Base-by-base conservation (phyloP, 2,329 filamentous ascomycete genomes). In the Diaporthe citriasiana region DNA sequence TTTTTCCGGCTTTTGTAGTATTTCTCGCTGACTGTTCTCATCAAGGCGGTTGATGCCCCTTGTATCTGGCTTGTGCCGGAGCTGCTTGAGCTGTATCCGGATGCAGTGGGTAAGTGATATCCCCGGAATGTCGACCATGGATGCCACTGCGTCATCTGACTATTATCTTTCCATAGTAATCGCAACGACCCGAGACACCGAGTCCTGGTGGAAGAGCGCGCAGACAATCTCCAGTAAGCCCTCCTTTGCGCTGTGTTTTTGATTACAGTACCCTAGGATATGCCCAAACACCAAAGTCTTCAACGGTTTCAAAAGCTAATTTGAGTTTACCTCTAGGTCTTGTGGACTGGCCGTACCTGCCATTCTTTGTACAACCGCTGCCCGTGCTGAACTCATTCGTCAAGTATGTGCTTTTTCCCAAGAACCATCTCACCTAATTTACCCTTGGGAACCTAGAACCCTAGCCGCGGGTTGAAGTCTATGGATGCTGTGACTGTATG, bases 141-240 rank as follows among this genome's bases (percentile, higher is more conserved):
- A 15, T 12, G 42, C 7, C 42, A 45, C 10, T 7, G 7, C 42
- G 17, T 4, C 4, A 45, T 3, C 42, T 45, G 17, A 45, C 4
- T 33, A 4, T 27, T 27, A 19, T 33, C 25, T 30, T 57, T 10
- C 6, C 13, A 57, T 25, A 27, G 53, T 57, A 13, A 57, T 57
- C n/a, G 53, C 33, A 30, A 57, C 53, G 19, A 57, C 53, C 25
- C n/a, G 53, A 27, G 53, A 57, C 12, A 27, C 53, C 9, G 53
- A 57, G 15, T 57, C 53, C 4, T 57, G 53, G 53, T 57, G 53
- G 53, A 57, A 57, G 53, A 57, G 53, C 53, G 25, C 25, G n/a
- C 53, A 47, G 17, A 47, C 42, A 3, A 57, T 35, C n/a, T 57
- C 53, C 15, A 17, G 53, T 47, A 22, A 47, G 42, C 22, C 15